Percentiles rank a stretch among this genome's conserved stretches.
phyloP scores from a whole-genome alignment of 2,329 filamentous ascomycete species.

The Teratosphaeria zuluensis region DNA sequence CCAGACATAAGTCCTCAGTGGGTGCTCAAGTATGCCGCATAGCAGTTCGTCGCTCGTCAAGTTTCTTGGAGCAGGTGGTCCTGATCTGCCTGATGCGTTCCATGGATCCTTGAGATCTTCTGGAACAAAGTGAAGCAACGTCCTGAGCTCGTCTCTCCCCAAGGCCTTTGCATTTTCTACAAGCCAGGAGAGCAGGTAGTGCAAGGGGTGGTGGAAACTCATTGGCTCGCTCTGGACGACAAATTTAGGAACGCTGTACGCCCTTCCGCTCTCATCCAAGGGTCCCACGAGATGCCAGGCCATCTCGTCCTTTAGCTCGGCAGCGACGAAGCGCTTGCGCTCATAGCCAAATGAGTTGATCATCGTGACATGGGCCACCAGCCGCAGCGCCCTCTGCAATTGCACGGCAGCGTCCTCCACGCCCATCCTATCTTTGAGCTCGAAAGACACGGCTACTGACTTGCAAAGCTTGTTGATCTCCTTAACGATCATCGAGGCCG shows the following conservation, averaged over 20 bases:
- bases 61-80: slow-evolving; percentile 10
- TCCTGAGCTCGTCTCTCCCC: slow-evolving; percentile 54
- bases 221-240: slow-evolving; percentile 81
- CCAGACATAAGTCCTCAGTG: slow-evolving; percentile 89
- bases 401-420: slow-evolving; percentile 44
- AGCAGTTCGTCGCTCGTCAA: slow-evolving; percentile 21
- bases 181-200: slow-evolving; percentile 94
- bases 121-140: slow-evolving; percentile 61
- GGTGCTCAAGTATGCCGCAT: slow-evolving; percentile 68
- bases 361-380: slow-evolving; percentile 73
- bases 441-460: slow-evolving; percentile 80
- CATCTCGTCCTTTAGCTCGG: slow-evolving; percentile 79
- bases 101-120: slow-evolving; percentile 51
- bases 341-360: slow-evolving; percentile 85
- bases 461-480: slow-evolving; percentile 91
- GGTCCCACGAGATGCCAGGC: slow-evolving; percentile 76
- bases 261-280: slow-evolving; percentile 49
- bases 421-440: slow-evolving; percentile 41
- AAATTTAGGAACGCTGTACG: slow-evolving; percentile 67
- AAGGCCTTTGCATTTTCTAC: slow-evolving; percentile 79
- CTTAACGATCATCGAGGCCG: slow-evolving; percentile 82
- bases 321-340: slow-evolving; percentile 69
- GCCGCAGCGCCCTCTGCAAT: slow-evolving; percentile 62
- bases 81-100: slow-evolving; percentile 20
- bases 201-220: slow-evolving; percentile 93